These are phyloP conservation scores for Patellifolia procumbens DNA, from an alignment of 179 eudicot species.

Conservation along the genomic window DNA sequence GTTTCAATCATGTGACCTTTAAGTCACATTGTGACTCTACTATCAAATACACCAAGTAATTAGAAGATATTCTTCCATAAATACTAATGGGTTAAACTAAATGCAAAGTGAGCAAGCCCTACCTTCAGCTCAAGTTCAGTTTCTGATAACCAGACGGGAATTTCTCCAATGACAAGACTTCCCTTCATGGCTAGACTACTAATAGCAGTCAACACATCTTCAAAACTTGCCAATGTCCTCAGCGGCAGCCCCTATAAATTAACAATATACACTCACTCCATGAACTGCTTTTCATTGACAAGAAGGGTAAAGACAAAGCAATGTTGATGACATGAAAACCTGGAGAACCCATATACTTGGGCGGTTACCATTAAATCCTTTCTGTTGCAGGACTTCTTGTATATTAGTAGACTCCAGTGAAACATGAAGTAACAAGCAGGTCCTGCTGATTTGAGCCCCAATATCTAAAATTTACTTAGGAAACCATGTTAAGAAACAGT, in stretches of 20 bases:
- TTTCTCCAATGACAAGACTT: conserved; percentile 68
- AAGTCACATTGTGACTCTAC: too few relatives aligned
- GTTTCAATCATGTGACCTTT: too few relatives aligned
- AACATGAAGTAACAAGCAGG: conserved; percentile 68
- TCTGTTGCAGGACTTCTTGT: conserved; percentile 48
- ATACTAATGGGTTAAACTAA: not conserved
- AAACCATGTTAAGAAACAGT: conserved; percentile 23
- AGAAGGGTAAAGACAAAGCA: not conserved
- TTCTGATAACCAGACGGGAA: conserved; percentile 60
- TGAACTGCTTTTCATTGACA: not conserved
- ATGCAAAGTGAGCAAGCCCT: conserved; percentile 16
- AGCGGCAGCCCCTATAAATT: conserved; percentile 68
- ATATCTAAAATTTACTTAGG: conserved; percentile 47
- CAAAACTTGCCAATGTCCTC: conserved; percentile 50
- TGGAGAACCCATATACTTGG: conserved; percentile 79
- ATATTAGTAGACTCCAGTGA: conserved; percentile 59
- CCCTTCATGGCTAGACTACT: conserved; percentile 76
- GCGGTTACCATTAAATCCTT: conserved; percentile 71
- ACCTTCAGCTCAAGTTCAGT: conserved; percentile 51
- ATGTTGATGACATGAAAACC: conserved; percentile 41
- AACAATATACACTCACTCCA: conserved; percentile 12
- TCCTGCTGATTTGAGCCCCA: conserved; percentile 68
- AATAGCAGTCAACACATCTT: conserved; percentile 48
- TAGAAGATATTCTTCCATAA: not conserved
- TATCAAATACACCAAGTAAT: conserved; percentile 7